Base-by-base conservation (phyloP, 2,329 filamentous ascomycete species). In the Fusarium verticillioides region DNA sequence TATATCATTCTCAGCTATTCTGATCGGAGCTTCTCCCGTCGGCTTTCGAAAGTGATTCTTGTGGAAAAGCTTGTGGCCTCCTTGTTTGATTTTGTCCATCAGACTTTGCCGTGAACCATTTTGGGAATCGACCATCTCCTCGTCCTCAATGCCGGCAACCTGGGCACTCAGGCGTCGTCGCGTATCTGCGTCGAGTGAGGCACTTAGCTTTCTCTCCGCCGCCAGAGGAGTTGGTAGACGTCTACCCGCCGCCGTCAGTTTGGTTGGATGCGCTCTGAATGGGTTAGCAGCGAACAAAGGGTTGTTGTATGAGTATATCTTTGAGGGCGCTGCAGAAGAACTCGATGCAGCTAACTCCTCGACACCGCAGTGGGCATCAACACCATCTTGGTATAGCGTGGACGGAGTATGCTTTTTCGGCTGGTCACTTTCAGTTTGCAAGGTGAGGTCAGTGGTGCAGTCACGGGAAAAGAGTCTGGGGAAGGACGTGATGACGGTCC, bases 401-500 rank as follows among this genome's bases (percentile, higher is more conserved):
- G 72, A 61, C 3, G 61, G 47, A 18, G 46, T 32, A 16, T 34
- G 13, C 21, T 43, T 36, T 7, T 60, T 68, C 23, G 70, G 34
- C 6, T 75, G 70, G 19, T 77, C 71, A 4, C 77, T 53, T 2
- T 71, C 67, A 2, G 59, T 57, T 4, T 75, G 74, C 5, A 80
- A 76, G 11, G 68, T 78, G n/a, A 78, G 49, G 9, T 83, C 82
- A 15, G 72, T 65, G 1, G 81, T 83, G 44, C 77, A 79, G 13
- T 80, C 77, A 9, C 81, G 78, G 15, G 78, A 75, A 15, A 67
- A 71, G 13, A 83, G 73, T 30, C 76, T 74, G 18, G 81, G 81
- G 56, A 83, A 84, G 15, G 79, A 83, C 5, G 77, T 80, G 10
- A 83, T 81, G n/a, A 75, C 75, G 23, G 76, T 74, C 11, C 72